These are phyloP conservation scores for Emergomyces orientalis DNA, from an alignment of 2,329 filamentous ascomycete genomes.

Conservation along the genomic window DNA sequence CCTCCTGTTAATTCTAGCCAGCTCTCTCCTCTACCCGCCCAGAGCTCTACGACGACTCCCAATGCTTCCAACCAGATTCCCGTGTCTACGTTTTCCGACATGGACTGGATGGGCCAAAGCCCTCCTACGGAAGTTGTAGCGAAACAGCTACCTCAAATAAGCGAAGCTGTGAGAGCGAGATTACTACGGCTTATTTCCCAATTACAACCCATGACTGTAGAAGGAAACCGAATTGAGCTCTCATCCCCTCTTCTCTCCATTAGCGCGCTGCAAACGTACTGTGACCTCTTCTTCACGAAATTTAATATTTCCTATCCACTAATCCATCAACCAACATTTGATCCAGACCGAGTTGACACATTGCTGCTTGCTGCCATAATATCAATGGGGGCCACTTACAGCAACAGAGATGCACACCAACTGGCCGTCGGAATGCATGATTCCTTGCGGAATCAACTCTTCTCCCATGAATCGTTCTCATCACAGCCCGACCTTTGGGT, in stretches of 20 bases:
- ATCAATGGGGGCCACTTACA: constrained; percentile 54
- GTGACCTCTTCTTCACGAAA: constrained; percentile 50
- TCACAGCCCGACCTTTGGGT: constrained; percentile 53
- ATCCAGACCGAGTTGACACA: constrained; percentile 42
- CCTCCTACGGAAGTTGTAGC: neutral
- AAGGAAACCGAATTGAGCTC: constrained; percentile 39
- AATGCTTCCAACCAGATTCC: neutral
- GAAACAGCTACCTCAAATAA: constrained; percentile 20
- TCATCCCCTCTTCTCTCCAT: constrained; percentile 46
- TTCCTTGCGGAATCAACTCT: constrained; percentile 50
- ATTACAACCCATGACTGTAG: constrained; percentile 41
- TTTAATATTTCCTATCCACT: constrained; percentile 55
- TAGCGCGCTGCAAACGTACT: constrained; percentile 45
- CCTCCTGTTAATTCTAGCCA: neutral
- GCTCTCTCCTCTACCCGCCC: neutral
- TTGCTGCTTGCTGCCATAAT: constrained; percentile 48
- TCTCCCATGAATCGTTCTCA: constrained; percentile 49
- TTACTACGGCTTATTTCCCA: constrained; percentile 46
- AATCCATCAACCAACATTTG: constrained; percentile 50
- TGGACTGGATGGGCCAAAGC: constrained; percentile 5
- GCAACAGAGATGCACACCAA: constrained; percentile 49
- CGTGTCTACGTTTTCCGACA: neutral
- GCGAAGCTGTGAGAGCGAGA: constrained; percentile 27
- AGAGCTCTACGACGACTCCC: neutral
- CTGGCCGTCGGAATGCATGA: constrained; percentile 55